Base-by-base conservation (phyloP, 108 stramenopile genomes). In the Conticribra weissflogii region DNA sequence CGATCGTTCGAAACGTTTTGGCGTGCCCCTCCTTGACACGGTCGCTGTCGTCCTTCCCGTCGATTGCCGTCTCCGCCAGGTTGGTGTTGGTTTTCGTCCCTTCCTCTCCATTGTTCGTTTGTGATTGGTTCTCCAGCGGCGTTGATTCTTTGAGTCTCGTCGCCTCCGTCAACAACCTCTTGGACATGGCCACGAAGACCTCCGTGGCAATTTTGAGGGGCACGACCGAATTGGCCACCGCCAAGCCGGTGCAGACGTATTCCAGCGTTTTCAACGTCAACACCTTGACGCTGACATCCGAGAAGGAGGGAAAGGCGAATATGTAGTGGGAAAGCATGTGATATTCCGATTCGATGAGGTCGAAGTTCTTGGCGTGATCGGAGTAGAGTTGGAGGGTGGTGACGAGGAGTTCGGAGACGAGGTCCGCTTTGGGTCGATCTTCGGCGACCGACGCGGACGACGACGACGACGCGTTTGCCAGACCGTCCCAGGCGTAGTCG, bases 241-340 rank as follows among this genome's bases (percentile, higher is more conserved):
- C 75, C 19, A 96, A 71, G 44, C 91, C 95, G 0, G 93, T 94
- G 53, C 93, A 88, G 15, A 96, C 92, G 63, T 89, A 96, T 68
- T 97, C 97, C 29, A 96, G 61, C 34, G 96, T 96, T 80, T 96
- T 96, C 63, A 97, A 72, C 15, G 92, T 86, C n/a, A 96, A 63
- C 7, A 88, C 83, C 79, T 97, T 96, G 31, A 96, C 88, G 61
- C 86, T 91, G 21, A 82, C 79, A 66, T 92, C 92, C 46, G 66
- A 68, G 56, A 95, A 92, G 33, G 92, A 85, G 8, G 97, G 94
- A 63, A 95, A 91, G 16, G 92, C 81, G 44, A 93, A 74, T 18
- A 97, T 60, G 55, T 87, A 96, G 36, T 93, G 81, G 0, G 92
- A 86, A 15, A 98, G 80, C 52, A 88, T 81, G 73, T 88, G 74